These are phyloP conservation scores for Botrytis medusae DNA, from an alignment of 2,329 filamentous ascomycete species.

Conservation along the genomic window DNA sequence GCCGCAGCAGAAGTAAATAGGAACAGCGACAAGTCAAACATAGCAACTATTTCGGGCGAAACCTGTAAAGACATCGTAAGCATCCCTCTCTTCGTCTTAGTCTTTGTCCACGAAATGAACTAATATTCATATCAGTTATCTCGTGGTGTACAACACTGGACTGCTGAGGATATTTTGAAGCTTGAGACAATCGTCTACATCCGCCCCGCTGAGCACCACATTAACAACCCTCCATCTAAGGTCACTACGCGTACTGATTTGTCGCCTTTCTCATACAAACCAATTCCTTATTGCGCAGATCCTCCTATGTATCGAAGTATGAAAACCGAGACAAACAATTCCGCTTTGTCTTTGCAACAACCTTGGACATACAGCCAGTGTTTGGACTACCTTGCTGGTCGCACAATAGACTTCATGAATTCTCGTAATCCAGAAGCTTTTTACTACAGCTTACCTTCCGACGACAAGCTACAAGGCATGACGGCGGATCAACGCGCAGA, in stretches of 20 bases:
- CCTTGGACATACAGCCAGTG: background rate
- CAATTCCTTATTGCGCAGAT: background rate
- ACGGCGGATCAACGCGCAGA: slow-evolving; percentile 3
- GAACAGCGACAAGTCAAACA: background rate
- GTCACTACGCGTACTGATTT: too few species aligned
- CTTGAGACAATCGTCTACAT: background rate
- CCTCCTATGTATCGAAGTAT: background rate
- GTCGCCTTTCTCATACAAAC: background rate
- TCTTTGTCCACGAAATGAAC: background rate
- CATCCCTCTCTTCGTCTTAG: background rate
- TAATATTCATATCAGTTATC: background rate
- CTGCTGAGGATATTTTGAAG: background rate
- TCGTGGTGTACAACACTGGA: background rate
- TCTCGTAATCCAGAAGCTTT: background rate
- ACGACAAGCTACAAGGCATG: background rate
- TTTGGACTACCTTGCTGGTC: background rate
- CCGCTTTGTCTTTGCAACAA: background rate
- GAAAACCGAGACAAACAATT: background rate
- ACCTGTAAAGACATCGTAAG: background rate
- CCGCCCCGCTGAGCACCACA: background rate
- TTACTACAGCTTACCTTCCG: background rate
- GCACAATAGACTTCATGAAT: background rate
- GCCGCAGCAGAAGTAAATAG: background rate
- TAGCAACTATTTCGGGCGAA: background rate
- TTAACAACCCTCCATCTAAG: background rate